A percentile compares a stretch with the other conserved stretches of the same genome.
These are phyloP conservation scores for Nothopassalora personata DNA, from an alignment of 2,329 filamentous ascomycete genomes.

Conservation along the genomic window DNA sequence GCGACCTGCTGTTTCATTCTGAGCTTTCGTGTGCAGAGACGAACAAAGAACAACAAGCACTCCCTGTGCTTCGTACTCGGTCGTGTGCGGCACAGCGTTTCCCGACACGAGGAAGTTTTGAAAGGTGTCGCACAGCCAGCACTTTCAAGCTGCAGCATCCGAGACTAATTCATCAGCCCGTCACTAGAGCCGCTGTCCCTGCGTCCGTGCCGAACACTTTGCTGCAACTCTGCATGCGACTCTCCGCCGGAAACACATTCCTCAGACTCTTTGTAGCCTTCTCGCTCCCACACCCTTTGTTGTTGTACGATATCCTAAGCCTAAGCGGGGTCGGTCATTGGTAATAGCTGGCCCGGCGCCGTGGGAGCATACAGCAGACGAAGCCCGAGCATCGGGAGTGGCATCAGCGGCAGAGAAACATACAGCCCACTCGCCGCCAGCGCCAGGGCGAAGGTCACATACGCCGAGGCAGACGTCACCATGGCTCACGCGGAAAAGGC, in stretches of 20 bases:
- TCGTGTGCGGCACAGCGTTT: not conserved
- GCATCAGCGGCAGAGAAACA: not conserved
- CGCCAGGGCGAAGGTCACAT: not conserved
- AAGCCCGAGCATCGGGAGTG: not conserved
- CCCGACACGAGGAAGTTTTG: not conserved
- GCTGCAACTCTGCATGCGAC: not conserved
- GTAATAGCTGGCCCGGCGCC: not conserved
- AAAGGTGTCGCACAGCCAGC: not conserved
- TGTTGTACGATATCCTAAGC: not conserved
- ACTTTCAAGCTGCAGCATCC: not conserved
- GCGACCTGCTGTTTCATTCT: not conserved
- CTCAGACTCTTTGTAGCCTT: not conserved
- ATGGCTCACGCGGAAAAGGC: slow-evolving; percentile 11
- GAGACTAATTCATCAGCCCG: not conserved
- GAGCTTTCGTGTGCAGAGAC: not conserved
- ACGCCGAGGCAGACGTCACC: not conserved
- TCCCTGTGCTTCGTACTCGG: not conserved
- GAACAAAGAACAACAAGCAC: not conserved
- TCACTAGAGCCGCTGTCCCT: not conserved
- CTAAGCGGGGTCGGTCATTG: not conserved
- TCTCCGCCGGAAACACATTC: not conserved
- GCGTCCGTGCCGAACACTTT: not conserved
- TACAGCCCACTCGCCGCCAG: not conserved
- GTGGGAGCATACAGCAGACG: not conserved
- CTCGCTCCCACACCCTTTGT: too few species aligned